phyloP scores from a whole-genome alignment of 768 basidiomycete genomes.

The Boletus subcaerulescens region DNA sequence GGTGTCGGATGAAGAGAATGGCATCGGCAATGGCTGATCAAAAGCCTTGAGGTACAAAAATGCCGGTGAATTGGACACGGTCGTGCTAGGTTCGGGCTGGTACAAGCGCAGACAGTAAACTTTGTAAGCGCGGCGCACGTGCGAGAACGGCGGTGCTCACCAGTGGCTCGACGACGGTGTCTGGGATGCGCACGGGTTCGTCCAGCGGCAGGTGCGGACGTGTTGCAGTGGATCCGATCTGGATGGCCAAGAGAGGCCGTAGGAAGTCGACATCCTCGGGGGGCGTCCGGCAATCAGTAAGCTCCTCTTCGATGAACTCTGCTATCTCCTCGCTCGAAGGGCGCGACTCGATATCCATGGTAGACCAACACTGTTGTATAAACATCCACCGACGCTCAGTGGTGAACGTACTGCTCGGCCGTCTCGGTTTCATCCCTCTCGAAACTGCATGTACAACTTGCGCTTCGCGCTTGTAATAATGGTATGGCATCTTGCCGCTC shows the following conservation, averaged over 20 bases:
- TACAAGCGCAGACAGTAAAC: too few relatives aligned
- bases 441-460: slow-evolving; percentile 13
- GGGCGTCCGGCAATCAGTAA: not conserved
- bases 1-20: too few relatives aligned
- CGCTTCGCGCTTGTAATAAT: slow-evolving; percentile 1
- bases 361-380: slow-evolving; percentile 18
- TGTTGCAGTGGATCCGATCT: not conserved
- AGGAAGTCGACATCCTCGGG: too few relatives aligned
- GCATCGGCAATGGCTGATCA: too few relatives aligned
- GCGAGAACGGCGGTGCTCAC: too few relatives aligned
- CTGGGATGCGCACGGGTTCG: not conserved
- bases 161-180: too few relatives aligned
- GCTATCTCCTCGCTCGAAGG: slow-evolving; percentile 31
- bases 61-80: too few relatives aligned
- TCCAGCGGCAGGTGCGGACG: not conserved
- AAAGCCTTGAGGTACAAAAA: too few relatives aligned
- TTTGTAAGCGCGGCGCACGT: too few relatives aligned
- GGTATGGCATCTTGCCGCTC: too few relatives aligned
- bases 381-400: slow-evolving; percentile 10
- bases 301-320: not conserved
- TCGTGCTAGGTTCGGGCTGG: too few relatives aligned
- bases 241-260: not conserved
- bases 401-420: not conserved
- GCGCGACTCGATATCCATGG: slow-evolving; percentile 7
- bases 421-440: not conserved